phyloP scores from a whole-genome alignment of 139 green algal genomes.

The Chlamydomonas incerta region DNA sequence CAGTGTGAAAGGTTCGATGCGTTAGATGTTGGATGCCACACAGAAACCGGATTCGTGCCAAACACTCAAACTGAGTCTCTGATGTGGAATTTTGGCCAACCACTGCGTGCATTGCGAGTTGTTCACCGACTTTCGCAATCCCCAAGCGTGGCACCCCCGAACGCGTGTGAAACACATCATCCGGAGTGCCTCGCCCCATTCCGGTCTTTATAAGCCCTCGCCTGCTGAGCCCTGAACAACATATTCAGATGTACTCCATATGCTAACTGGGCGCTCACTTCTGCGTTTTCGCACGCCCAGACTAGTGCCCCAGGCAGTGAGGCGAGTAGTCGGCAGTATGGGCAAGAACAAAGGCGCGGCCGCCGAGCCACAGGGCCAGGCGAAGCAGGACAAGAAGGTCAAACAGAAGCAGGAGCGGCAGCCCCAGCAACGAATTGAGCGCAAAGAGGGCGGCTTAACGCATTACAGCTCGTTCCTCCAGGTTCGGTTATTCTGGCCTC shows the following conservation, averaged over 20 bases:
- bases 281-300: neutral
- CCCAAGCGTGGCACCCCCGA: too few relatives aligned
- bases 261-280: neutral
- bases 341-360: neutral
- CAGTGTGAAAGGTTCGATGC: too few relatives aligned
- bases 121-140: too few relatives aligned
- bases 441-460: conserved; percentile 1
- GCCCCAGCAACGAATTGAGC: neutral
- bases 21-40: too few relatives aligned
- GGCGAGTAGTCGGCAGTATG: neutral
- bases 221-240: too few relatives aligned
- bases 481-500: neutral
- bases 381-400: conserved; percentile 8
- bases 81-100: too few relatives aligned
- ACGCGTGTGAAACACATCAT: too few relatives aligned
- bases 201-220: too few relatives aligned
- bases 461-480: conserved; percentile 31
- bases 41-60: too few relatives aligned
- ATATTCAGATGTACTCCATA: neutral
- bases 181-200: too few relatives aligned
- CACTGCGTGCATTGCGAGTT: too few relatives aligned
- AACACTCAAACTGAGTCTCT: too few relatives aligned
- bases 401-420: conserved; percentile 15
- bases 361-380: neutral
- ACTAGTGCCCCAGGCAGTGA: neutral